Evolutionary conservation across 768 basidiomycete genomes (phyloP).

Genomic region (Pulveroboletus ravenelii): DNA sequence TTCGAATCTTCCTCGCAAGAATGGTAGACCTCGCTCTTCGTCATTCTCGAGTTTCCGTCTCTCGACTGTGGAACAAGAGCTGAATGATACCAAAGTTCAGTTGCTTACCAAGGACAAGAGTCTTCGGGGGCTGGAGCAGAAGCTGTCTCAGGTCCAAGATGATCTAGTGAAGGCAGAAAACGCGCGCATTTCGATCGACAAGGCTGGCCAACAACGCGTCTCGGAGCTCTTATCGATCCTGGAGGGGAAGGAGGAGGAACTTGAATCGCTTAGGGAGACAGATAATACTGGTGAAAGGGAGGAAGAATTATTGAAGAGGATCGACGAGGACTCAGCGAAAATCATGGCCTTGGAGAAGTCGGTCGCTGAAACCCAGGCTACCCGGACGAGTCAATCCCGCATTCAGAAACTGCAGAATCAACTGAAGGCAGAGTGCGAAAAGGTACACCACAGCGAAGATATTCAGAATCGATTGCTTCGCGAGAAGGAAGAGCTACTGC

Average conservation of each 20-base stretch:
- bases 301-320: conserved; percentile 54
- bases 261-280: conserved; percentile 39
- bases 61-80: conserved; percentile 51
- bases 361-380: conserved; percentile 38
- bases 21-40: conserved; percentile 51
- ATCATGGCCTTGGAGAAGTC: conserved; percentile 53
- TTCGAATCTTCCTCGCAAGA: conserved; percentile 32
- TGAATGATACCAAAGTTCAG: conserved; percentile 42
- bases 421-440: conserved; percentile 41
- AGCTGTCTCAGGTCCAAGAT: conserved; percentile 44
- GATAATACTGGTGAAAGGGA: conserved; percentile 48
- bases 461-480: conserved; percentile 42
- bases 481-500: conserved; percentile 50
- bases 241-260: conserved; percentile 57
- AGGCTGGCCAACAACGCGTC: conserved; percentile 40
- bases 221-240: conserved; percentile 40
- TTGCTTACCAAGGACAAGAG: conserved; percentile 43
- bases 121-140: conserved; percentile 41
- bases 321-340: conserved; percentile 71
- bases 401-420: conserved; percentile 39
- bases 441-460: conserved; percentile 37
- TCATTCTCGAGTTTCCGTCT: conserved; percentile 51
- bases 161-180: conserved; percentile 53
- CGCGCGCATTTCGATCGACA: conserved; percentile 53
- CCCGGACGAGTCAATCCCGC: conserved; percentile 27